phyloP scores from a whole-genome alignment of 2,329 filamentous ascomycete genomes.

The Nemania sp. region DNA sequence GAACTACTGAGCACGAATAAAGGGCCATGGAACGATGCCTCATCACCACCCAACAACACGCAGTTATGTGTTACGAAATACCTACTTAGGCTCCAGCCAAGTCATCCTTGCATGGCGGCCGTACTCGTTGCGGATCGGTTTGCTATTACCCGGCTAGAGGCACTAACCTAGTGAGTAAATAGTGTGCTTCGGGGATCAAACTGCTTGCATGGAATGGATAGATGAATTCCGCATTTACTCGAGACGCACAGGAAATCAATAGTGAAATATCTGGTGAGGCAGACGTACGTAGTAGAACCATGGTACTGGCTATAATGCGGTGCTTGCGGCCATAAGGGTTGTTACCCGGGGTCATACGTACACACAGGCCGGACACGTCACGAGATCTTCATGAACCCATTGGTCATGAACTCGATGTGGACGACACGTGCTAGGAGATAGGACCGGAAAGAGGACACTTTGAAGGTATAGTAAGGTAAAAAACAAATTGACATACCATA shows the following conservation, averaged over 20 bases:
- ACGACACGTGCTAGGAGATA: constrained; percentile 24
- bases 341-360: constrained; percentile 11
- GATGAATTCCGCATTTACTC: too few species aligned
- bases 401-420: background rate
- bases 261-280: background rate
- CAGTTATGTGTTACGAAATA: constrained; percentile 8
- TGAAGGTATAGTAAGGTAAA: too few species aligned
- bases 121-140: background rate
- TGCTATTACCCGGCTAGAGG: background rate
- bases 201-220: too few species aligned
- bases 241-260: too few species aligned
- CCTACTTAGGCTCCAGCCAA: constrained; percentile 7
- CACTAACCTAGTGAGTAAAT: too few species aligned
- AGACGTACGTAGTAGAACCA: background rate
- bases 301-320: constrained; percentile 4
- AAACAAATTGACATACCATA: too few species aligned
- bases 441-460: background rate
- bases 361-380: constrained; percentile 19
- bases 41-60: background rate
- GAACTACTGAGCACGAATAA: background rate
- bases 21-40: constrained; percentile 20
- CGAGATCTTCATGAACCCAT: constrained; percentile 13
- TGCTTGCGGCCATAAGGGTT: constrained; percentile 2
- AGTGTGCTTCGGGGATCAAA: background rate
- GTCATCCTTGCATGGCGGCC: constrained; percentile 17